A percentile compares a stretch with the other conserved stretches of the same genome.
Evolutionary conservation across 176 grass and related monocot species (phyloP).

Genomic region (Rhynchospora pubera): DNA sequence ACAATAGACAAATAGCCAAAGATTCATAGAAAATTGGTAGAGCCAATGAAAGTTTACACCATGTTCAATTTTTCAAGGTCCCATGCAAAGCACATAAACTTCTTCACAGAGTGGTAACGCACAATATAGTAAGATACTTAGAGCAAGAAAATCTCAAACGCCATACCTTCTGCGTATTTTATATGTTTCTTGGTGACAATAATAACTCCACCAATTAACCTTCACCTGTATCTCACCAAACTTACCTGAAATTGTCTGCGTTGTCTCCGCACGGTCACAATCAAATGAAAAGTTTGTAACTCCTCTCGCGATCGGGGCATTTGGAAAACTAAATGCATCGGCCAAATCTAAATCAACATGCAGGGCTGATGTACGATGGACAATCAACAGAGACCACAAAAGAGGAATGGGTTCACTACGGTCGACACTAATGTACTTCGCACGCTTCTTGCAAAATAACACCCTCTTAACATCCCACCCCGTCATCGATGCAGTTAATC

Average conservation of each 20-base stretch:
- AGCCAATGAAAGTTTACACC: neutral
- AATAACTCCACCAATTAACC: slow-evolving; percentile 3
- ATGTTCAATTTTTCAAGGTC: neutral
- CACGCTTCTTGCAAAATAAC: neutral
- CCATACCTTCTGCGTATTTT: neutral
- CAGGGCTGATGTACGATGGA: neutral
- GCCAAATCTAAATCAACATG: neutral
- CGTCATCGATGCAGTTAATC: neutral
- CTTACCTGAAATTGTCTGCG: neutral
- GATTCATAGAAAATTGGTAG: neutral
- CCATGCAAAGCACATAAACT: neutral
- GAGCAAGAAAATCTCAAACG: neutral
- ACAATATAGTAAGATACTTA: neutral
- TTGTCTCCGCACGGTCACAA: neutral
- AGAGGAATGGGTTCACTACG: neutral
- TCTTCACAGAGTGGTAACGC: neutral
- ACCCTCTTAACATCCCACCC: neutral
- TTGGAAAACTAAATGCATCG: neutral
- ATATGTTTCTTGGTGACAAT: neutral
- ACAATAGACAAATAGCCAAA: neutral
- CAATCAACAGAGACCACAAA: neutral
- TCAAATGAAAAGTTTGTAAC: neutral
- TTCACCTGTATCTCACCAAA: neutral
- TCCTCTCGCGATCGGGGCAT: neutral
- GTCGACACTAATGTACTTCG: neutral